Base-by-base conservation (phyloP, 192 early-diverging fungal species). In the Podila epigama region DNA sequence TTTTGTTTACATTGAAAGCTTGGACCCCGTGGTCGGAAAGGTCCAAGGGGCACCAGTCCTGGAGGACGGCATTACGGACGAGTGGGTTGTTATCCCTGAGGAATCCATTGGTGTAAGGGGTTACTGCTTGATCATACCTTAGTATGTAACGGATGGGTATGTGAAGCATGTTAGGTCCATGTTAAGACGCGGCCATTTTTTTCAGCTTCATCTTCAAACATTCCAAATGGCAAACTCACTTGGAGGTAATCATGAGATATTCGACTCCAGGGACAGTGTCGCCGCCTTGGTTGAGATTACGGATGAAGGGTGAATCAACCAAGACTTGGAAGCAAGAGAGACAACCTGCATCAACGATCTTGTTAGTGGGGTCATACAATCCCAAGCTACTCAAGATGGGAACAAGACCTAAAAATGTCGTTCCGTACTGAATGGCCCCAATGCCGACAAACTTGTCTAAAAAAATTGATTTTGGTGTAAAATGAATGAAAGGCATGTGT, bases 371-470 rank as follows among this genome's bases (percentile, higher is more conserved):
- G 42, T 72, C 63, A 25, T 72, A 72, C 2, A 72, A 50, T 20
- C 42, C 40, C 28, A 35, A 15, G 7, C 44, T 22, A 22, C n/a
- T 48, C n/a, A 48, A 22, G n/a, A 48, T 16, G 44, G 44, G 44
- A 48, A 20, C 12, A 58, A n/a, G 12, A 13, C 34, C 11, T n/a
- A 22, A 10, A 58, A 22, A 36, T 12, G 16, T 2, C 18, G 16
- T 58, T 22, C 55, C n/a, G 67, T 68, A 7, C 55, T 66, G 22
- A 77, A 63, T 13, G 73, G 18, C 13, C 73, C 73, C 25, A 77
- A 68, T 5, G 55, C 73, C 0, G 60, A n/a, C 60, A n/a, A n/a
- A 77, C 32, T 77, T 77, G 29, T 62, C 73, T 77, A 63, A 16
- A 4, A 37, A 51, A n/a, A 18, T 20, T 20, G 37, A 29, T 36